Percentiles rank a stretch among this genome's conserved stretches.
These are phyloP conservation scores for Lindgomyces ingoldianus DNA, from an alignment of 495 filamentous ascomycete genomes.

Conservation along the genomic window DNA sequence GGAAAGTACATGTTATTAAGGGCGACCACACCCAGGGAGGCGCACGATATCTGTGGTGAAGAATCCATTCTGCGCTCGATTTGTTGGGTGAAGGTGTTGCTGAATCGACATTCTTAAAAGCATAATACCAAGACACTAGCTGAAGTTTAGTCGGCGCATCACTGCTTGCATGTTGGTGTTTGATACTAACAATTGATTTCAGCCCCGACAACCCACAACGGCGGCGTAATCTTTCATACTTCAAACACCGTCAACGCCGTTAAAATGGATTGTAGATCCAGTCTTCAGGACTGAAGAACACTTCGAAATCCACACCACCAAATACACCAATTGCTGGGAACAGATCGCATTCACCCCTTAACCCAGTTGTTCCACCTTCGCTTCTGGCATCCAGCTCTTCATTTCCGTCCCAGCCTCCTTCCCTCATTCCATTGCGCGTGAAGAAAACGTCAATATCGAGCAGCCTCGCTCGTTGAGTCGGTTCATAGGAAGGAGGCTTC, in stretches of 20 bases:
- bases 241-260: too few species aligned
- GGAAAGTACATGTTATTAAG: constrained; percentile 24
- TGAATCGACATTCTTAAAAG: too few species aligned
- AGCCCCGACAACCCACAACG: too few species aligned
- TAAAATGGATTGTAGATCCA: constrained; percentile 42
- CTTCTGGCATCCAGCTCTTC: constrained; percentile 72
- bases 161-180: too few species aligned
- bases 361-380: constrained; percentile 64
- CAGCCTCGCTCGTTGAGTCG: constrained; percentile 9
- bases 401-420: constrained; percentile 76
- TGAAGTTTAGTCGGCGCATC: too few species aligned
- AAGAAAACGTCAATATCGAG: constrained; percentile 70
- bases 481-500: constrained; percentile 37
- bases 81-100: not conserved
- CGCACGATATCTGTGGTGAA: not conserved
- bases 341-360: constrained; percentile 80
- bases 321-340: constrained; percentile 78
- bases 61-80: not conserved
- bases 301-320: constrained; percentile 70
- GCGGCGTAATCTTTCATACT: too few species aligned
- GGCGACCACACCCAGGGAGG: constrained; percentile 27
- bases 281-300: constrained; percentile 55
- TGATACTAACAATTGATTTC: too few species aligned
- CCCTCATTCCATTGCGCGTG: constrained; percentile 66
- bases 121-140: too few species aligned